A percentile compares a stretch with the other conserved stretches of the same genome.
Evolutionary conservation across 768 basidiomycete genomes (phyloP).

Genomic region (Suillus lakei): DNA sequence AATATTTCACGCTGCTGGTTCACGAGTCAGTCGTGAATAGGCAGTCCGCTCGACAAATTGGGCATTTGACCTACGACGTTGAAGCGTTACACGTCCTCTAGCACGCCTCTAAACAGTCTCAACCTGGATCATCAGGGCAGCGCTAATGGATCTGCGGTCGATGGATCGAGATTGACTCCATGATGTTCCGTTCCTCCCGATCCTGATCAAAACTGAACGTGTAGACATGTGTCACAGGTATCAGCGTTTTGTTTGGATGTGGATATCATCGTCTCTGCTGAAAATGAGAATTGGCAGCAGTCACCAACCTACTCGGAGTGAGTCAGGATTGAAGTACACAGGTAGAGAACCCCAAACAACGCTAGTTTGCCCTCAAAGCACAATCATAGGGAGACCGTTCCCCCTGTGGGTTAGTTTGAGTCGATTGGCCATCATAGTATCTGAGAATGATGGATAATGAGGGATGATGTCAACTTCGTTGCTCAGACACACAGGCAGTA

Average conservation of each 20-base stretch:
- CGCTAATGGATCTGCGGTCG: background rate
- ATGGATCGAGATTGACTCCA: background rate
- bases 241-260: background rate
- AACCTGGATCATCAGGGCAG: background rate
- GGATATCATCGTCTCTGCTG: background rate
- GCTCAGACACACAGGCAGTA: background rate
- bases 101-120: background rate
- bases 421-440: background rate
- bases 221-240: background rate
- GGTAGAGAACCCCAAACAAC: background rate
- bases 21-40: no score
- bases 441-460: background rate
- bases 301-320: no score
- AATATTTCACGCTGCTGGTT: background rate
- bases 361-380: background rate
- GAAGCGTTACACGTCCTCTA: background rate
- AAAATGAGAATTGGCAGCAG: background rate
- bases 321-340: background rate
- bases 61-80: background rate
- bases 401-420: background rate
- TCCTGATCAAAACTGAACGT: background rate
- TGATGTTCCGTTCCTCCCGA: background rate
- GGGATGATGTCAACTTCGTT: background rate
- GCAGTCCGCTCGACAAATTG: background rate
- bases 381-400: background rate